phyloP scores from a whole-genome alignment of 805 yeast genomes.

The Komagataella pseudopastoris region DNA sequence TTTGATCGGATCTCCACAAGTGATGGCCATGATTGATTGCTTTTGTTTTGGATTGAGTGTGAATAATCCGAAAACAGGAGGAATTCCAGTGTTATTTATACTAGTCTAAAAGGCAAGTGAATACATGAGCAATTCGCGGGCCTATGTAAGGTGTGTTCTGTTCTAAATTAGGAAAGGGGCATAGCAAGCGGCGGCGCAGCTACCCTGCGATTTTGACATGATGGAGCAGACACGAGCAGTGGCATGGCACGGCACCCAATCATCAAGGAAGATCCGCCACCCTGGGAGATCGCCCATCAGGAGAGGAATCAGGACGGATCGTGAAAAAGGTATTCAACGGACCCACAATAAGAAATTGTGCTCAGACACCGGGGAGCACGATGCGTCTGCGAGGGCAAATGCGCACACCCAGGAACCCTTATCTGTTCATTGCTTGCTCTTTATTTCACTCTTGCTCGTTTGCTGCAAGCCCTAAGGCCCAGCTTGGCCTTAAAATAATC shows the following conservation, averaged over 20 bases:
- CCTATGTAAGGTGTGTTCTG: background rate
- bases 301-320: background rate
- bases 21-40: conserved; percentile 24
- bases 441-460: background rate
- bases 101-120: background rate
- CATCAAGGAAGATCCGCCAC: background rate
- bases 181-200: background rate
- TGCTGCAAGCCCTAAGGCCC: background rate
- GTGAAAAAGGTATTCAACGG: background rate
- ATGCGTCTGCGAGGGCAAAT: background rate
- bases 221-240: background rate
- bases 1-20: conserved; percentile 34
- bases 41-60: background rate
- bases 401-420: background rate
- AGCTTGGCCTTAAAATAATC: background rate
- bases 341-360: background rate
- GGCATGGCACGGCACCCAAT: background rate
- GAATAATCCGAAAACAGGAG: background rate
- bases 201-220: background rate
- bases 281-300: background rate
- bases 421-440: background rate
- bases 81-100: background rate
- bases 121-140: background rate
- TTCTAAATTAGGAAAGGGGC: background rate
- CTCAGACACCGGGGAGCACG: background rate